These are phyloP conservation scores for Exophiala phaeomuriformis DNA, from an alignment of 2,329 filamentous ascomycete genomes.

Conservation along the genomic window DNA sequence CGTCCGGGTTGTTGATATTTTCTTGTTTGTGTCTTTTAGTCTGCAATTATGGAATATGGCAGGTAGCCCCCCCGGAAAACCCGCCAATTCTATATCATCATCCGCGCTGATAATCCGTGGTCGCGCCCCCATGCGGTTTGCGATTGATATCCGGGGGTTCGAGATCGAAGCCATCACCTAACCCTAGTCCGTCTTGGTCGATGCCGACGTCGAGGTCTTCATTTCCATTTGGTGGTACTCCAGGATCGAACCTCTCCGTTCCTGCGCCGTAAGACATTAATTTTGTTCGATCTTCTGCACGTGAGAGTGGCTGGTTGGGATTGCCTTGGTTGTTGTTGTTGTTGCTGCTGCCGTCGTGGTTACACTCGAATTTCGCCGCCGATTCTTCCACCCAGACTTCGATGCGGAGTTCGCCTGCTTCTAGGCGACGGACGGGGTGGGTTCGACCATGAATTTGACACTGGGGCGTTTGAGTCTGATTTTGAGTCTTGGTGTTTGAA, in stretches of 20 bases:
- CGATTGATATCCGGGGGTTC: conserved; percentile 22
- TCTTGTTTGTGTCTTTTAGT: too few species aligned
- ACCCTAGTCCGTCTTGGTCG: too few species aligned
- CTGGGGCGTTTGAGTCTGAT: too few species aligned
- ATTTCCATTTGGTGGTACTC: neutral
- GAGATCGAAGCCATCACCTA: conserved; percentile 16
- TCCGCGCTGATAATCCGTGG: conserved; percentile 13
- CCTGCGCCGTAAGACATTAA: conserved; percentile 24
- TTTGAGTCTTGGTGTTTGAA: neutral
- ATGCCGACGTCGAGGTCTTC: neutral
- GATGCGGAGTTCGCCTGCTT: conserved; percentile 58
- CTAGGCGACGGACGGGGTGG: conserved; percentile 55
- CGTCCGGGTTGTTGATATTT: too few species aligned
- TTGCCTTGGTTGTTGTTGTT: neutral
- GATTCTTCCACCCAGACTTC: conserved; percentile 66
- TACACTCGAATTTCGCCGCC: conserved; percentile 42
- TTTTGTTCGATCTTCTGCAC: conserved; percentile 7
- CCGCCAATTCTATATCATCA: neutral
- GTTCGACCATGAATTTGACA: conserved; percentile 32
- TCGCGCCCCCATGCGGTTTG: conserved; percentile 18
- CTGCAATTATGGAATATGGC: too few species aligned
- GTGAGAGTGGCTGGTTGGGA: too few species aligned
- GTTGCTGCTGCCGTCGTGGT: conserved; percentile 1
- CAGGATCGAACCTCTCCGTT: conserved; percentile 20
- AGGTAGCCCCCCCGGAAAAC: too few species aligned